Evolutionary conservation across 768 basidiomycete species (phyloP).

Genomic region (Podaxis mareebaensis): DNA sequence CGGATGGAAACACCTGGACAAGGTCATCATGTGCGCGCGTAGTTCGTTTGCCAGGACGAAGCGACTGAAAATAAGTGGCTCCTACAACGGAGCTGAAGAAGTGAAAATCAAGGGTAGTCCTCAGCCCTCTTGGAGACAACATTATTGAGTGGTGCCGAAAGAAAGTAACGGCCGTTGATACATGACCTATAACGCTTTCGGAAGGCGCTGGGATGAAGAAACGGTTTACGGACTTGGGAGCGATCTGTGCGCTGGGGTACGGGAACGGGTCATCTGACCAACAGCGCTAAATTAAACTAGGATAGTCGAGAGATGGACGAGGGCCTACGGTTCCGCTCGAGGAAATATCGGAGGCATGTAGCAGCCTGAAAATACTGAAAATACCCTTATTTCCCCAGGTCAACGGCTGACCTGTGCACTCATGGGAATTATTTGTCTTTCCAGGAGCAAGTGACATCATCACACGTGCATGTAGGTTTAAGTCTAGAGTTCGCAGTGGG

Average conservation of each 20-base stretch:
- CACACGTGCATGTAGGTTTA: neutral
- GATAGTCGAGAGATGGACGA: neutral
- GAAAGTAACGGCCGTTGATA: neutral
- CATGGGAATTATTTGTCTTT: neutral
- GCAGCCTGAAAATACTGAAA: neutral
- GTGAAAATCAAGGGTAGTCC: neutral
- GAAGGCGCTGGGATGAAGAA: neutral
- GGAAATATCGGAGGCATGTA: conserved; percentile 8
- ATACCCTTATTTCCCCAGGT: neutral
- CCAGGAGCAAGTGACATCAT: neutral
- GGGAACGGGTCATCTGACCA: neutral
- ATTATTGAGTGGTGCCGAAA: neutral
- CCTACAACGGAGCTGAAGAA: neutral
- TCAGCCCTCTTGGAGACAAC: neutral
- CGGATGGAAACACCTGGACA: neutral
- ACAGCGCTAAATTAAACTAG: neutral
- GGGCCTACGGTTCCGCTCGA: neutral
- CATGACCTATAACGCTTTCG: neutral
- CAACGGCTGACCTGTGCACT: neutral
- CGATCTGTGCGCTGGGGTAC: neutral
- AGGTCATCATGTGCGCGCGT: neutral
- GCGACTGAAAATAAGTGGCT: neutral
- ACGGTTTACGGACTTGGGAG: neutral
- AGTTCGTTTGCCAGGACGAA: neutral
- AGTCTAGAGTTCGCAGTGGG: neutral